phyloP scores from a whole-genome alignment of 768 basidiomycete species.

The Amanita subjunquillea region DNA sequence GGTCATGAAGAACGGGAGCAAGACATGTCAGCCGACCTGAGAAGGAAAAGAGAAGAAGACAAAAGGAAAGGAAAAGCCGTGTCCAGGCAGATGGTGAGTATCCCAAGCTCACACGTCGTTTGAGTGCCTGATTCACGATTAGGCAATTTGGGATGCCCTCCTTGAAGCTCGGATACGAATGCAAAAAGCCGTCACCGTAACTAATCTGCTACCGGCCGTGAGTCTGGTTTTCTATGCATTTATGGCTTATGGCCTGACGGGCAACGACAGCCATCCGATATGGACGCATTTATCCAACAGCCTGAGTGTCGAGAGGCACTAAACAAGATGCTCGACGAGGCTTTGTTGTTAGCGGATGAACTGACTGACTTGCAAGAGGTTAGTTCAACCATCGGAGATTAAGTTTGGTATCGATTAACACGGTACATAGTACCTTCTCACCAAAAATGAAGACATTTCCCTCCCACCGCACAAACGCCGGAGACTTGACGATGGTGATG shows the following conservation, averaged over 20 bases:
- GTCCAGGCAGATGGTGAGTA: constrained; percentile 68
- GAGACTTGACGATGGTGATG: constrained; percentile 23
- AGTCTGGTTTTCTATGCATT: constrained; percentile 13
- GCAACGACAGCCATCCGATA: constrained; percentile 19
- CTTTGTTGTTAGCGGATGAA: constrained; percentile 51
- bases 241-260: neutral
- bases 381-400: constrained; percentile 5
- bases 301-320: constrained; percentile 35
- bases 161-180: constrained; percentile 87
- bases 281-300: constrained; percentile 25
- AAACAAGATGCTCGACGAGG: constrained; percentile 48
- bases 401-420: neutral
- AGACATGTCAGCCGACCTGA: constrained; percentile 43
- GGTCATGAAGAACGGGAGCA: constrained; percentile 15
- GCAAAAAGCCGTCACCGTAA: constrained; percentile 65
- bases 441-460: constrained; percentile 33
- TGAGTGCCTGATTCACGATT: constrained; percentile 6
- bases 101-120: neutral
- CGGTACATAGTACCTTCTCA: constrained; percentile 30
- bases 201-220: constrained; percentile 60
- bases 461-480: constrained; percentile 51
- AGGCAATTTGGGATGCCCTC: constrained; percentile 82
- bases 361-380: constrained; percentile 65
- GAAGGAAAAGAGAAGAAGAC: constrained; percentile 57
- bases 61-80: constrained; percentile 78